Evolutionary conservation across 768 basidiomycete genomes (phyloP), one percentile per base, ranked within the genome.

Genomic region (Russula vinacea): DNA sequence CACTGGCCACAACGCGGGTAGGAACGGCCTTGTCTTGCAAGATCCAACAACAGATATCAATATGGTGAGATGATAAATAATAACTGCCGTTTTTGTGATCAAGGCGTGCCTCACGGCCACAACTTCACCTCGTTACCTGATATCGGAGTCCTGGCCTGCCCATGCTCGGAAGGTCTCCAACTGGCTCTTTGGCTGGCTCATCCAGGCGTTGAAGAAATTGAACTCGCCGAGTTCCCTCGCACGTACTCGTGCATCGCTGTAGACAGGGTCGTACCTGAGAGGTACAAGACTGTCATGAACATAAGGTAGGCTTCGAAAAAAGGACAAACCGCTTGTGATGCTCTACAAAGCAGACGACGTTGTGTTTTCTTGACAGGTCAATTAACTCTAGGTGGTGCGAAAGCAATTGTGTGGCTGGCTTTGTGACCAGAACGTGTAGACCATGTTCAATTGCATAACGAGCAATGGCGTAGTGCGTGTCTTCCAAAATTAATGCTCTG

Each of bases 121-220:
- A 22, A 58, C 52, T 33, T 44, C 42, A 39, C 33, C 14, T 6
- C n/a, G 56, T 67, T 58, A 84, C 88, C 89, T 92, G 77, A 96
- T 94, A 69, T 96, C 94, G 39, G 90, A 92, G 74, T 94, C 92
- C 76, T 88, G 92, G 42, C 94, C 94, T 29, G 94, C 94, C 94
- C 94, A 97, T 8, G 90, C 90, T 62, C 86, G 86, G 84, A 96
- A 97, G 0, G 94, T 96, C 75, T 94, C 91, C 32, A 97, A 82
- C 75, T 97, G 94, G 70, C 84, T 87, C 77, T 97, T 97, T 49
- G 94, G 94, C 74, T 96, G 94, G 71, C 90, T 93, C 94, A 97
- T 97, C 92, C 94, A 96, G 42, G 93, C 91, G 69, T 80, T 91
- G 84, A 94, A 96, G 76, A 93, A 96, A 77, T 94, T 96, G 78